These are phyloP conservation scores for Paratinospora sagittata DNA, from an alignment of 164 flowering plant genomes.

Conservation along the genomic window DNA sequence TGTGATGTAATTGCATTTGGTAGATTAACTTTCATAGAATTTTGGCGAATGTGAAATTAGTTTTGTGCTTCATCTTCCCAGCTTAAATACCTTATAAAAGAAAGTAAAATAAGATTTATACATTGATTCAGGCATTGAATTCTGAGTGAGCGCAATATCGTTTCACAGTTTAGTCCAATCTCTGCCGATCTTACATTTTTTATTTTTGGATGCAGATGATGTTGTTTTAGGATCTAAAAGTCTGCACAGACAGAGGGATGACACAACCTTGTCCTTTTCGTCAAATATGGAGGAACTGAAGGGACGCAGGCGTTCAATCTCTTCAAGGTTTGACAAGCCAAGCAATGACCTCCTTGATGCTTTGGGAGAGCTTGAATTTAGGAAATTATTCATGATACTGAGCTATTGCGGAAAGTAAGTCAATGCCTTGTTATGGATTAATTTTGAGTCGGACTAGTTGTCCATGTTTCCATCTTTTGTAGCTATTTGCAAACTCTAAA, in stretches of 20 bases:
- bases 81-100: too few relatives aligned
- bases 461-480: neutral
- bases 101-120: too few relatives aligned
- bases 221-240: neutral
- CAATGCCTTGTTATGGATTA: neutral
- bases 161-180: neutral
- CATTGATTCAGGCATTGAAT: neutral
- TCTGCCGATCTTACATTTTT: neutral
- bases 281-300: neutral
- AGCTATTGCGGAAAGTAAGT: conserved; percentile 50
- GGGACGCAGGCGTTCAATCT: neutral
- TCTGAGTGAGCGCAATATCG: neutral
- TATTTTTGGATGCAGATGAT: conserved; percentile 2
- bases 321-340: neutral
- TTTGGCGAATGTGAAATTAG: neutral
- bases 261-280: neutral
- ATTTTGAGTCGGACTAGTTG: too few relatives aligned
- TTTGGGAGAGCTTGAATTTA: conserved; percentile 47
- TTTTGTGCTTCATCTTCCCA: too few relatives aligned
- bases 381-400: conserved; percentile 45
- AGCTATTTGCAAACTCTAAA: neutral
- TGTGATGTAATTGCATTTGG: neutral
- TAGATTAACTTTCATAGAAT: neutral
- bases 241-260: neutral
- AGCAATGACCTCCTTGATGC: conserved; percentile 25